Conservation (phyloP, 2,329 filamentous ascomycete species). For the Fusarium domesticum region DNA sequence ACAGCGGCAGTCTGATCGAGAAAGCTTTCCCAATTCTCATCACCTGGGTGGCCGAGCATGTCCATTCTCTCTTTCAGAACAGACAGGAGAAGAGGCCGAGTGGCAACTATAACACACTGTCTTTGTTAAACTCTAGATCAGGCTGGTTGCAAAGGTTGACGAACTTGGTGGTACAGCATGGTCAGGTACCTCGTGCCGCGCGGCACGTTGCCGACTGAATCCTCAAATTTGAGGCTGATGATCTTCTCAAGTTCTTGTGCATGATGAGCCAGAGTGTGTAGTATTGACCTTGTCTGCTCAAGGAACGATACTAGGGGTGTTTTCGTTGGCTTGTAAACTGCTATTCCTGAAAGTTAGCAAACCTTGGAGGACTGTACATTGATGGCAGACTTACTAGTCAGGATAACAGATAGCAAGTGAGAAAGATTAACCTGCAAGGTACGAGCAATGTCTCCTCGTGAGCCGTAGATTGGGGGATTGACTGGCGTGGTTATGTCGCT, state of each 20-base stretch:
- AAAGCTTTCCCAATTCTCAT: conserved; percentile 34
- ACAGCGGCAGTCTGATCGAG: conserved; percentile 34
- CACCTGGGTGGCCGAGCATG: conserved; percentile 19
- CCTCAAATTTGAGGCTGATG: conserved; percentile 33
- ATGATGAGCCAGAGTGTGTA: conserved; percentile 36
- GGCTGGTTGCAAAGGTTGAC: background rate
- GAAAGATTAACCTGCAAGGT: conserved; percentile 38
- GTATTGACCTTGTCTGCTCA: conserved; percentile 35
- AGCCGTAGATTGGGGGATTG: conserved; percentile 25
- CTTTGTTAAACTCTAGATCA: background rate
- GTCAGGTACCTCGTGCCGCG: conserved; percentile 38
- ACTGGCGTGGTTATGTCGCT: conserved; percentile 38
- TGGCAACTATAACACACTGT: conserved; percentile 40
- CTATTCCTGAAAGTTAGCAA: conserved; percentile 16
- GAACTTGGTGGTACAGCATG: conserved; percentile 39
- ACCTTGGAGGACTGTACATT: accelerated
- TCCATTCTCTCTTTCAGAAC: conserved; percentile 38
- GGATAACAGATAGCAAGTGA: conserved; percentile 35
- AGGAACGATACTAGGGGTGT: conserved; percentile 36
- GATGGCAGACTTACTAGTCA: conserved; percentile 30
- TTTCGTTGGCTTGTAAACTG: conserved; percentile 36
- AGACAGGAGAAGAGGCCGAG: conserved; percentile 37
- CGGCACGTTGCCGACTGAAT: conserved; percentile 35
- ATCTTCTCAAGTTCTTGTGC: conserved; percentile 40
- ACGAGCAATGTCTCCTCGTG: conserved; percentile 30